Conservation (phyloP, 768 basidiomycete species). For the Auricularia heimuer region DNA sequence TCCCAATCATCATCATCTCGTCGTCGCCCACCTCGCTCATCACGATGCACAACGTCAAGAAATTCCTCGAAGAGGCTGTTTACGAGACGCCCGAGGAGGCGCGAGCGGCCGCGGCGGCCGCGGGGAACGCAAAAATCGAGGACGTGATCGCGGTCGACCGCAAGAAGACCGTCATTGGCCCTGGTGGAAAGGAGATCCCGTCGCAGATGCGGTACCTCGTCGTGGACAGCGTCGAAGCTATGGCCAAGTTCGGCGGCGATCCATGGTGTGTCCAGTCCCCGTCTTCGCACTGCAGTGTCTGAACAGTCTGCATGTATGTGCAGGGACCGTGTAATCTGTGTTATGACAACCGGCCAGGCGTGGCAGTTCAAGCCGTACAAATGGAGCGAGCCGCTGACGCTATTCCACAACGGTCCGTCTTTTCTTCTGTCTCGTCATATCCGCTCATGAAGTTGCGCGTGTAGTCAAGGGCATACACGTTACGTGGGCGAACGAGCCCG, state of each 20-base stretch:
- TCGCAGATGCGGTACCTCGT: slow-evolving; percentile 59
- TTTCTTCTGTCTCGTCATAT: background rate
- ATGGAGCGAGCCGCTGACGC: slow-evolving; percentile 84
- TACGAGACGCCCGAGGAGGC: slow-evolving; percentile 62
- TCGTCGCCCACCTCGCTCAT: slow-evolving; percentile 91
- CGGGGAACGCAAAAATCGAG: slow-evolving; percentile 66
- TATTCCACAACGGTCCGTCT: slow-evolving; percentile 82
- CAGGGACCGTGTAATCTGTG: slow-evolving; percentile 86
- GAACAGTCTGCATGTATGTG: slow-evolving; percentile 1
- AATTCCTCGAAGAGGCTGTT: slow-evolving; percentile 84
- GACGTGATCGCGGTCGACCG: slow-evolving; percentile 86
- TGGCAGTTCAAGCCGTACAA: slow-evolving; percentile 98
- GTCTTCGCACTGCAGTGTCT: background rate
- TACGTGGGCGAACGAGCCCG: slow-evolving; percentile 87
- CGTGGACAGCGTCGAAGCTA: slow-evolving; percentile 86
- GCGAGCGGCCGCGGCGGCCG: slow-evolving; percentile 52
- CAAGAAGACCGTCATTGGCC: slow-evolving; percentile 60
- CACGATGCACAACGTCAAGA: slow-evolving; percentile 96
- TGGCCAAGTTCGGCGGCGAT: slow-evolving; percentile 84
- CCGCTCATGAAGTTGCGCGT: background rate
- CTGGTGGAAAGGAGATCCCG: slow-evolving; percentile 49
- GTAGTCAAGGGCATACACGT: slow-evolving; percentile 93
- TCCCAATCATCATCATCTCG: slow-evolving; percentile 96
- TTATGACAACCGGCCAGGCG: slow-evolving; percentile 95
- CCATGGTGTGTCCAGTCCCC: slow-evolving; percentile 47